These are phyloP conservation scores for Fistulinella cinereoalba DNA, from an alignment of 1,284 basidiomycete species.

Conservation along the genomic window DNA sequence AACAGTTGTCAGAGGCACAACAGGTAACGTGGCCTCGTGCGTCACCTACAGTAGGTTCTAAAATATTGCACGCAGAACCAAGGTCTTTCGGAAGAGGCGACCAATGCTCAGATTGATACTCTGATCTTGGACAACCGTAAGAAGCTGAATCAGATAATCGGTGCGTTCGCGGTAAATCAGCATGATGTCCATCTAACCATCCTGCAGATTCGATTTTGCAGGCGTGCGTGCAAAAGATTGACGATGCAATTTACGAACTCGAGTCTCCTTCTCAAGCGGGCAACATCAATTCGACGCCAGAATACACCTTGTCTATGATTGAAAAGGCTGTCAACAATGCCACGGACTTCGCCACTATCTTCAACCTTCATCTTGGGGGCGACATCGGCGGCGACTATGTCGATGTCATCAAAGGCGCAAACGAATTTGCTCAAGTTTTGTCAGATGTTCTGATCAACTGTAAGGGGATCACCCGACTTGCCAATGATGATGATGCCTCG, in stretches of 20 bases:
- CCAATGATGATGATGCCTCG: slow-evolving; percentile 86
- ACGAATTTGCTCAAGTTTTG: slow-evolving; percentile 92
- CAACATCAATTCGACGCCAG: slow-evolving; percentile 94
- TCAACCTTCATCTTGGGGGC: slow-evolving; percentile 87
- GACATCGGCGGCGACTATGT: slow-evolving; percentile 93
- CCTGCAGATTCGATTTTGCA: slow-evolving; percentile 89
- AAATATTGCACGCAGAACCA: slow-evolving; percentile 54
- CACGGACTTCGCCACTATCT: slow-evolving; percentile 94
- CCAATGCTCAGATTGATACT: slow-evolving; percentile 94
- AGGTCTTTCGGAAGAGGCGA: slow-evolving; percentile 83
- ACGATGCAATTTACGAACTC: slow-evolving; percentile 96
- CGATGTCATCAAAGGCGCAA: slow-evolving; percentile 96
- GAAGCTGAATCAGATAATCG: slow-evolving; percentile 98
- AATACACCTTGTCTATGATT: slow-evolving; percentile 97
- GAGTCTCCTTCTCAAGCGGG: slow-evolving; percentile 94
- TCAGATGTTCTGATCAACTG: slow-evolving; percentile 90
- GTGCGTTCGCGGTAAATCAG: slow-evolving; percentile 38
- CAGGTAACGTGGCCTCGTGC: slow-evolving; percentile 49
- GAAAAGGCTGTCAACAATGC: slow-evolving; percentile 94
- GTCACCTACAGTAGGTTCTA: not conserved
- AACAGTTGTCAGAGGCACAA: slow-evolving; percentile 85
- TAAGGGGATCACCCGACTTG: slow-evolving; percentile 93
- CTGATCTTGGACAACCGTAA: slow-evolving; percentile 97
- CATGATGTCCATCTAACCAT: slow-evolving; percentile 5
- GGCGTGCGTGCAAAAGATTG: slow-evolving; percentile 95